These are phyloP conservation scores for Yamadazyma tumulicola DNA, from an alignment of 805 yeast genomes.

Conservation along the genomic window DNA sequence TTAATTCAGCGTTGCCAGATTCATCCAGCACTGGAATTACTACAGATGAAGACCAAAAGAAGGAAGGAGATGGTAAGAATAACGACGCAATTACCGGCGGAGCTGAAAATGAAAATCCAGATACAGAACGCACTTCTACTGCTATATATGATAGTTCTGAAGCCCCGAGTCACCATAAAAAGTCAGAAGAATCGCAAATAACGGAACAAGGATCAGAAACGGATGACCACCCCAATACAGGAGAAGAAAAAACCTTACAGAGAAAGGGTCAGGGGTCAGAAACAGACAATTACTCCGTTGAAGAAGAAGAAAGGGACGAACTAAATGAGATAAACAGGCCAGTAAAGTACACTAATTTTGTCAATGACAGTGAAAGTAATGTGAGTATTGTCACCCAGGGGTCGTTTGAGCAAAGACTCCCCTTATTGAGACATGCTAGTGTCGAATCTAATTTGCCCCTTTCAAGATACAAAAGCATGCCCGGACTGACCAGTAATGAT, in stretches of 20 bases:
- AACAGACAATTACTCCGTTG: not conserved
- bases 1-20: conserved; percentile 7
- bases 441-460: conserved; percentile 12
- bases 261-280: not conserved
- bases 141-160: conserved; percentile 1
- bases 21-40: conserved; percentile 7
- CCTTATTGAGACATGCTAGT: conserved; percentile 14
- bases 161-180: not conserved
- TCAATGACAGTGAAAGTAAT: conserved; percentile 15
- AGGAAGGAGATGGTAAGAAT: not conserved
- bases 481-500: conserved; percentile 16
- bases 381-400: conserved; percentile 15
- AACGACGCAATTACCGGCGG: not conserved
- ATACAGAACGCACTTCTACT: not conserved
- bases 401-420: conserved; percentile 15
- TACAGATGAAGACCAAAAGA: conserved; percentile 9
- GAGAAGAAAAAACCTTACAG: not conserved
- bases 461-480: conserved; percentile 6
- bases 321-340: conserved; percentile 1
- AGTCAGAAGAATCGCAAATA: not conserved
- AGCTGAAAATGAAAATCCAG: not conserved
- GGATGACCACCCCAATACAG: not conserved
- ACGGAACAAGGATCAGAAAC: not conserved
- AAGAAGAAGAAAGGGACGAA: conserved; percentile 1
- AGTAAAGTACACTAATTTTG: conserved; percentile 1